These are phyloP conservation scores for Metschnikowia gelsemii DNA, from an alignment of 805 yeast species.

Conservation along the genomic window DNA sequence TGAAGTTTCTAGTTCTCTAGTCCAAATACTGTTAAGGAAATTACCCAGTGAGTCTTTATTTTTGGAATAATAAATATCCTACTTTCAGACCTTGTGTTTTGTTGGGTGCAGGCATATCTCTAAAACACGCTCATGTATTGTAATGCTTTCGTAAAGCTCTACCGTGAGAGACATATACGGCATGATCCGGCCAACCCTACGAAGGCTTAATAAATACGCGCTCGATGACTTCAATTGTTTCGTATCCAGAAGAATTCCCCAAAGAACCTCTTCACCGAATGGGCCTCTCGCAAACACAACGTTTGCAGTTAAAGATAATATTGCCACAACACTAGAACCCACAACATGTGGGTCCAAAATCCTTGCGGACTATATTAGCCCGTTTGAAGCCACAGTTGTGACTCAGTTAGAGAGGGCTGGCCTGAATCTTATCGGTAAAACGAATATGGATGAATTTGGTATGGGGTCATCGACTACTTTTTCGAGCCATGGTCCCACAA, in stretches of 20 bases:
- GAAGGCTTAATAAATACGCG: conserved; percentile 1
- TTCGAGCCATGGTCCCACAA: conserved; percentile 55
- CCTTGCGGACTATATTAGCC: conserved; percentile 61
- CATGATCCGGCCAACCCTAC: conserved; percentile 9
- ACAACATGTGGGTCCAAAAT: conserved; percentile 81
- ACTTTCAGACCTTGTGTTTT: too few relatives aligned
- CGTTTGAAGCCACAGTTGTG: conserved; percentile 78
- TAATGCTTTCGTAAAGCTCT: background rate
- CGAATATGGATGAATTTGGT: conserved; percentile 95
- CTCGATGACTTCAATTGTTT: conserved; percentile 19
- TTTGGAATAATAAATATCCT: background rate
- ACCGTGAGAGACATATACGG: background rate
- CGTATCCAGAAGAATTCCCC: conserved; percentile 2
- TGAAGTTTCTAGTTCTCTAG: too few relatives aligned
- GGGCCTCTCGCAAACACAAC: conserved; percentile 10
- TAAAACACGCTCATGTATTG: background rate
- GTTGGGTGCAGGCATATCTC: background rate
- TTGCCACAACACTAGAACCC: conserved; percentile 57
- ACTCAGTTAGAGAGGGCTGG: conserved; percentile 53
- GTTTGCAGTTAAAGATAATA: conserved; percentile 68
- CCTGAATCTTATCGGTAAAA: conserved; percentile 64
- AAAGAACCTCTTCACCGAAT: background rate
- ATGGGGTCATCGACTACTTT: conserved; percentile 82
- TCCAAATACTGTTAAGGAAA: too few relatives aligned
- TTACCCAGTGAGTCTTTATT: too few relatives aligned